Conservation (phyloP, 108 stramenopile species). For the Conticribra guillardii region DNA sequence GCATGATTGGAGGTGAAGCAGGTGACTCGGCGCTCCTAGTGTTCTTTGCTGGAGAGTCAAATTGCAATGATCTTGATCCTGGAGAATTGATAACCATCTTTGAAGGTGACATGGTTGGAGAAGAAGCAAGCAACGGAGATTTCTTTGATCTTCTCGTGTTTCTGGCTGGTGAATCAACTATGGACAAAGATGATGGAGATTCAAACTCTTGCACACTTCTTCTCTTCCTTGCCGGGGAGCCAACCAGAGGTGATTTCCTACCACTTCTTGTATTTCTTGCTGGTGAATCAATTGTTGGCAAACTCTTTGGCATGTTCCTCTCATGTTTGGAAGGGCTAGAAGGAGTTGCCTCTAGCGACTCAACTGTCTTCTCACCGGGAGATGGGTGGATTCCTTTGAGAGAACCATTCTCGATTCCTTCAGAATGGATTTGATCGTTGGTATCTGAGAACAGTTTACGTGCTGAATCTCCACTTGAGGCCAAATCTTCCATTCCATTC, state of each 20-base stretch:
- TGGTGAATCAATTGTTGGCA: conserved; percentile 54
- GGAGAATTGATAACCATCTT: background rate
- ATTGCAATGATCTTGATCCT: background rate
- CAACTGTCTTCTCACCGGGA: too few species aligned
- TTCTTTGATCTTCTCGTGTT: conserved; percentile 13
- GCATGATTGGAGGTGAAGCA: background rate
- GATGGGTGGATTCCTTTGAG: too few species aligned
- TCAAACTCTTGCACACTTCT: conserved; percentile 15
- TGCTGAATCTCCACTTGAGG: too few species aligned
- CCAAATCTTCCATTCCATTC: too few species aligned
- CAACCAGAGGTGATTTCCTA: conserved; percentile 14
- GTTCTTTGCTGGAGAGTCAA: conserved; percentile 5
- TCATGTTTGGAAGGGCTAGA: background rate
- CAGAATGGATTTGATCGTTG: too few species aligned
- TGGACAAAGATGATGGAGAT: background rate
- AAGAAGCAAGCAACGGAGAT: background rate
- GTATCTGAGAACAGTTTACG: too few species aligned
- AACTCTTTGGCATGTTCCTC: background rate
- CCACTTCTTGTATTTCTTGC: conserved; percentile 62
- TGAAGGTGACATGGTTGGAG: background rate
- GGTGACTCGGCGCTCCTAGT: conserved; percentile 19
- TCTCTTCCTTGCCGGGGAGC: conserved; percentile 39
- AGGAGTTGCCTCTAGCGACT: background rate
- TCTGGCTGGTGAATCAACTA: conserved; percentile 31
- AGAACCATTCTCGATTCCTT: too few species aligned